Percentiles rank a stretch among this genome's conserved stretches.
Conservation (phyloP, 1,284 basidiomycete genomes). For the Chalciporus sp. region DNA sequence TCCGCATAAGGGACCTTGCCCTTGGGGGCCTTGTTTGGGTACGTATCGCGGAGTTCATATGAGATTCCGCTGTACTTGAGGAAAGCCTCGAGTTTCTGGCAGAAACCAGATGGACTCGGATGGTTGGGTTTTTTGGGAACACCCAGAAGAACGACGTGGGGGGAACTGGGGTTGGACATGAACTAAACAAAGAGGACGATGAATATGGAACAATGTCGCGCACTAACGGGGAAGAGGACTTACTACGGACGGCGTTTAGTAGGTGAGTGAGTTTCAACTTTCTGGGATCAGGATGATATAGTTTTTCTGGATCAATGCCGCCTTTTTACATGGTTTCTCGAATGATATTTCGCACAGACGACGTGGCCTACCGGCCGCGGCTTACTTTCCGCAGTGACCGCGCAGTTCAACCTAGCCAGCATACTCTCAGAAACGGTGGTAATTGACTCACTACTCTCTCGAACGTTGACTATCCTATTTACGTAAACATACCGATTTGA, state of each 20-base stretch:
- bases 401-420: too few relatives aligned
- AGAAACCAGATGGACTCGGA: constrained; percentile 36
- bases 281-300: neutral
- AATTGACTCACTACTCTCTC: too few relatives aligned
- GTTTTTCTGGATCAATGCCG: too few relatives aligned
- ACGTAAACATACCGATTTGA: neutral
- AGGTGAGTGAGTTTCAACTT: neutral
- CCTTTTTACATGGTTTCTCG: neutral
- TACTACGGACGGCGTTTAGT: neutral
- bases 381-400: neutral
- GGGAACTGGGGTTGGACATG: constrained; percentile 16
- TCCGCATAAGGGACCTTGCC: constrained; percentile 36
- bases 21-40: constrained; percentile 31
- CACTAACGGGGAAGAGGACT: neutral
- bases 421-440: too few relatives aligned
- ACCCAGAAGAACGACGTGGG: constrained; percentile 32
- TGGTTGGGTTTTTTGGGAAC: constrained; percentile 25
- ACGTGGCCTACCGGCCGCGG: neutral
- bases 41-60: constrained; percentile 31
- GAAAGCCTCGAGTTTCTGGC: constrained; percentile 38
- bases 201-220: neutral
- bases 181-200: neutral
- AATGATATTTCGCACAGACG: neutral
- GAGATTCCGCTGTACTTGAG: constrained; percentile 30
- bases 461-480: neutral